Evolutionary conservation across 768 basidiomycete species (phyloP).

Genomic region (Russula emetica): DNA sequence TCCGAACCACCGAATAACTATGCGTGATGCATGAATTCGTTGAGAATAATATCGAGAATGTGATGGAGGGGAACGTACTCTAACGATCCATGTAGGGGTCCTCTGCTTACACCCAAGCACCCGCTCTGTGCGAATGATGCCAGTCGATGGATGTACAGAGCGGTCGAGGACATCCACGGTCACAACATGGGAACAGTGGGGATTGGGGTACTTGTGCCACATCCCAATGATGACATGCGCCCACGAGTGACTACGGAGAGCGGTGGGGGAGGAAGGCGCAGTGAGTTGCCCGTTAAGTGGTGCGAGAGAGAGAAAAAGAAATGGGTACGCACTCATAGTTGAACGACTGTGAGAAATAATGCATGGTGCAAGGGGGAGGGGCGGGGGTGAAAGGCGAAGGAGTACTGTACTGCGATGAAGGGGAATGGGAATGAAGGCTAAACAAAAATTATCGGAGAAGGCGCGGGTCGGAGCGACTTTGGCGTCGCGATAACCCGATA

Average conservation of each 20-base stretch:
- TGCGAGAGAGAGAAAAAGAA: constrained; percentile 3
- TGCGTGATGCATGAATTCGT: not conserved
- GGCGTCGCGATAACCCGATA: not conserved
- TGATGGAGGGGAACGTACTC: constrained; percentile 47
- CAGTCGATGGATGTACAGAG: constrained; percentile 74
- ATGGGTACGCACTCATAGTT: constrained; percentile 66
- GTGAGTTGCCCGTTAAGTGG: constrained; percentile 15
- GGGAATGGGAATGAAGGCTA: too few relatives aligned
- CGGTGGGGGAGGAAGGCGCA: not conserved
- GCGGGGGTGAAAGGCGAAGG: too few relatives aligned
- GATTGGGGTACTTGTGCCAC: constrained; percentile 96
- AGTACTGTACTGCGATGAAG: too few relatives aligned
- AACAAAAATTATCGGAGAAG: not conserved
- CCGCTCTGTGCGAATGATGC: constrained; percentile 88
- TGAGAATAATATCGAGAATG: constrained; percentile 2
- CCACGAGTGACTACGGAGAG: constrained; percentile 68
- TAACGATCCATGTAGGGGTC: constrained; percentile 87
- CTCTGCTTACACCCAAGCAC: constrained; percentile 90
- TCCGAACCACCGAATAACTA: constrained; percentile 90
- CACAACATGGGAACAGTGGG: constrained; percentile 83
- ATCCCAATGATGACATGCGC: constrained; percentile 87
- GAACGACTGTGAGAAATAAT: constrained; percentile 82
- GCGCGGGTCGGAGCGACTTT: constrained; percentile 1
- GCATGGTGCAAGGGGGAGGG: constrained; percentile 51
- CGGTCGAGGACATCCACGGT: constrained; percentile 86